phyloP scores from a whole-genome alignment of 2,329 filamentous ascomycete species.

The Dactylonectria estremocensis region DNA sequence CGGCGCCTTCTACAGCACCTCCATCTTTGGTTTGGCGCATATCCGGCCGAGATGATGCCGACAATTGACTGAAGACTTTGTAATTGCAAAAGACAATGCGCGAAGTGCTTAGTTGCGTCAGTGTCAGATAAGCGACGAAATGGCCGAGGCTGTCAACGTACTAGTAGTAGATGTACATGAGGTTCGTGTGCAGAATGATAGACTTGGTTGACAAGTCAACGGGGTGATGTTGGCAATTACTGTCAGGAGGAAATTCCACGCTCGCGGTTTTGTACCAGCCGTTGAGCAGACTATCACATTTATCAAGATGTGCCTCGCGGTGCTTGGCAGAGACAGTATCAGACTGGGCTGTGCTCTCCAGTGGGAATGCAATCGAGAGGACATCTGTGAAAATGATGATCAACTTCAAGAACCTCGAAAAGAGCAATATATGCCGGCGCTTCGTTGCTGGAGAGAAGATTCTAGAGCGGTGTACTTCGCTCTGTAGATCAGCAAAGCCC shows the following conservation, averaged over 20 bases:
- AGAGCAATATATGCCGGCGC: neutral
- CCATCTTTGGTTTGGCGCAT: too few species aligned
- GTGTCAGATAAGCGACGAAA: neutral
- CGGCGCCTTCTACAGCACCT: too few species aligned
- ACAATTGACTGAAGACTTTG: neutral
- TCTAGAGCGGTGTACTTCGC: slow-evolving; percentile 2
- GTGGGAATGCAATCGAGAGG: neutral
- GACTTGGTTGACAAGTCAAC: neutral
- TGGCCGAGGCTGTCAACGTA: neutral
- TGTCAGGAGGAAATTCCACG: neutral
- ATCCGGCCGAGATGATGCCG: too few species aligned
- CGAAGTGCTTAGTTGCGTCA: neutral
- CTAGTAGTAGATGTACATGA: slow-evolving; percentile 11
- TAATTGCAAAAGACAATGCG: neutral
- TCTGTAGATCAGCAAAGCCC: neutral
- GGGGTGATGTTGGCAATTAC: neutral
- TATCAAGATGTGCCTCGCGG: neutral
- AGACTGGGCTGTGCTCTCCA: neutral
- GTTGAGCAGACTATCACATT: neutral
- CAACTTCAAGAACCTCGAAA: neutral
- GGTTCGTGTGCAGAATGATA: neutral
- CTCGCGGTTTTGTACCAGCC: neutral
- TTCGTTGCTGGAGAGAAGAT: neutral
- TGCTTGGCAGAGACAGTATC: too few species aligned
- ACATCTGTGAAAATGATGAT: neutral